phyloP scores from a whole-genome alignment of 2,329 filamentous ascomycete genomes.

The Aphanoascus verrucosus region DNA sequence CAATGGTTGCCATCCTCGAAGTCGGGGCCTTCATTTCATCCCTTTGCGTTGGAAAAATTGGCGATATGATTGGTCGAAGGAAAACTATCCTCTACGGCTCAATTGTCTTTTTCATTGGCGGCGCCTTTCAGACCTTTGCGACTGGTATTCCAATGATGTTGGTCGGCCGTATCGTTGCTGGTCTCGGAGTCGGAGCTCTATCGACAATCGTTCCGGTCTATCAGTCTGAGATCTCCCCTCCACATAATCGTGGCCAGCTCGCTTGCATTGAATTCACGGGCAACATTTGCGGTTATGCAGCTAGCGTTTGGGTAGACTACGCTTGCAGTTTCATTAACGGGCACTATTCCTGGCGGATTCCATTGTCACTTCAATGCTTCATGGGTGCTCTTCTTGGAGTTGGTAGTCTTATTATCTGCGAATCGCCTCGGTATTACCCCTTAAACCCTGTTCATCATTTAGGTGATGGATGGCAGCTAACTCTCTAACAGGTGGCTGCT shows the following conservation, averaged over 20 bases:
- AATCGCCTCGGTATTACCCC: conserved; percentile 68
- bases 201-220: conserved; percentile 91
- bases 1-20: conserved; percentile 95
- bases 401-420: conserved; percentile 86
- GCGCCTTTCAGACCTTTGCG: conserved; percentile 72
- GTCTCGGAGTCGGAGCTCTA: conserved; percentile 75
- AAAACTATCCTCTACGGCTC: conserved; percentile 91
- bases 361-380: conserved; percentile 80
- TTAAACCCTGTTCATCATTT: background rate
- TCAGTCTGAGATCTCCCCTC: conserved; percentile 89
- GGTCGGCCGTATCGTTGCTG: conserved; percentile 68
- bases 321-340: conserved; percentile 83
- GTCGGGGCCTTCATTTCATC: conserved; percentile 87
- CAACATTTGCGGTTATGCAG: conserved; percentile 91
- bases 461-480: conserved; percentile 17
- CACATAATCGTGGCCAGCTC: conserved; percentile 88
- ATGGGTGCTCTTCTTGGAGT: conserved; percentile 81
- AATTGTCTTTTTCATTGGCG: conserved; percentile 72
- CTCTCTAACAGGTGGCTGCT: conserved; percentile 65
- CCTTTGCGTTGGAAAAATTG: conserved; percentile 71
- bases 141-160: conserved; percentile 83
- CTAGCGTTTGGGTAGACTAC: conserved; percentile 98
- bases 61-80: conserved; percentile 81
- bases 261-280: conserved; percentile 97
- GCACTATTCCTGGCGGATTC: conserved; percentile 81